Base-by-base conservation (phyloP, 2,329 filamentous ascomycete genomes). In the Claviceps sp. region DNA sequence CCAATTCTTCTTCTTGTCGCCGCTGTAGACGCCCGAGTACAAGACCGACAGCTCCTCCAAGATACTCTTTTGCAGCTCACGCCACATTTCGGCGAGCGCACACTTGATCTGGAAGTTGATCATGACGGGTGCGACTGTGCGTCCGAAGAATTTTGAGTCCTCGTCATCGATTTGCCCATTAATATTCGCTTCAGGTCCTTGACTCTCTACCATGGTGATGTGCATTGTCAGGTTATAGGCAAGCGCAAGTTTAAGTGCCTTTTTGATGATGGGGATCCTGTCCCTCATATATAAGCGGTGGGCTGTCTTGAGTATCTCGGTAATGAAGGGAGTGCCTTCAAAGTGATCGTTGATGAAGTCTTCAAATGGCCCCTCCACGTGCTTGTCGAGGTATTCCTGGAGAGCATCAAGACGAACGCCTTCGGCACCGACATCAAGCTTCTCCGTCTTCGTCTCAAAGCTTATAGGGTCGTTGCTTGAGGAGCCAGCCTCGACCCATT, bases 51-150 rank as follows among this genome's bases (percentile, higher is more conserved):
- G 79, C 73, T 97, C 91, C 72, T 95, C 90, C 2, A 97, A 77
- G 39, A 96, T 89, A 61, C 96, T 91, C 73, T 94, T 95, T 68
- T 96, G 90, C 53, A 97, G 76, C 68, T 95, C 90, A 58, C 91
- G 89, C 91, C 91, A 97, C 88, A 96, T 94, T 63, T 94, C 89
- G 58, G 90, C 91, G 71, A 97, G 83, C 51, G 90, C 90, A 62
- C 87, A 93, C 79, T 97, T 97, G 75, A 97, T 89, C 73, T 96
- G 88, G 80, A 96, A 96, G 76, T 96, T 97, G 79, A 97, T 94
- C 90, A 97, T 95, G 65, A 96, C 90, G 13, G 91, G 91, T 16
- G 91, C 91, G 56, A 95, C 83, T 38, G 85, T 90, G 74, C 91
- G 91, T 63, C 90, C 90, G 61, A 79, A 85, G 75, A 85, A 96